Evolutionary conservation across 306 rosid genomes (phyloP), one percentile per base, ranked within the genome.

Genomic region (Prunus mume): DNA sequence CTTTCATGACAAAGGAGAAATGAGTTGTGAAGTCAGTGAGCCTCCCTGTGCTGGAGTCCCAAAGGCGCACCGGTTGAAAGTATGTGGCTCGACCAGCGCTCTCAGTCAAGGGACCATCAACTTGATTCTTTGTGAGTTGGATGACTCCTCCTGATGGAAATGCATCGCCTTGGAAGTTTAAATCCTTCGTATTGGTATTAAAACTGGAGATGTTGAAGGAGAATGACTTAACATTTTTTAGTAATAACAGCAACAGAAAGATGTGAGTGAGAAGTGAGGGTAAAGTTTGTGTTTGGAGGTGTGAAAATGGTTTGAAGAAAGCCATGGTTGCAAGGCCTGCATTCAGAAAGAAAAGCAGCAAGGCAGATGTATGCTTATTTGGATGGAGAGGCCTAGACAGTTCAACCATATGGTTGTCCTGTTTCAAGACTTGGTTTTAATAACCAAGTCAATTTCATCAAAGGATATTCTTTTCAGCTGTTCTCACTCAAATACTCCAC

Each of bases 21-120:
- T 90, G 97, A 10, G 98, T 91, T n/a, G 85, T 82, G 83, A 91
- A 91, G 70, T 87, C 91, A 3, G 96, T 66, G 43, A 90, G 81
- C 60, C 73, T 76, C 18, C 76, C 62, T 0, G 91, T 88, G 69
- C 18, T 19, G 63, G 64, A 77, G 13, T 93, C 90, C 86, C 89
- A 93, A 7, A 91, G 84, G 66, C 5, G 89, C 41, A 93, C 83
- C 0, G 91, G 92, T 15, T 79, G 67, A 0, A 70, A 60, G 3
- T 67, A 90, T 0, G 88, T 86, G 65, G 91, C 91, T 4, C 96
- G 86, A 6, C 98, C 98, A 1, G 15, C 74, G 13, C 98, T 93
- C 12, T 51, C 7, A 5, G 78, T 74, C 32, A 86, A 80, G 19
- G 82, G 49, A 62, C 77, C 83, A 13, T 83, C 91, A 0, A 72